Conservation (phyloP, 345 rosid species). For the Zanthoxylum bungeanum region DNA sequence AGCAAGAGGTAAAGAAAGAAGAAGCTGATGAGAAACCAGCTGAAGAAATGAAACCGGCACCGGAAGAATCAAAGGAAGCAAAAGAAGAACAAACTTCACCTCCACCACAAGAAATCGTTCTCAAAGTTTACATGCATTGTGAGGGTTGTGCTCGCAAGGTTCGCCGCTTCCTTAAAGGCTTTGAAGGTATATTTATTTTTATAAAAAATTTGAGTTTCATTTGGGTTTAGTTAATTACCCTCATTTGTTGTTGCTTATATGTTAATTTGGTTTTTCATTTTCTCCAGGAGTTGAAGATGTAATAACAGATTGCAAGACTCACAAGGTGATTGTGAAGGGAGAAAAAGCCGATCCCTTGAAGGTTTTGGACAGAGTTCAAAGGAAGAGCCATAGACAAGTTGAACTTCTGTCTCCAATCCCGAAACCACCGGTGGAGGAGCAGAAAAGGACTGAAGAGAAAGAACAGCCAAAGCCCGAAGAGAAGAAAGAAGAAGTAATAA, state of each 20-base stretch:
- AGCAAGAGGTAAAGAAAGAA: conserved; percentile 35
- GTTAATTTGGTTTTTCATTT: not conserved
- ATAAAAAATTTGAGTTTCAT: no score
- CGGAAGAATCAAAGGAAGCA: conserved; percentile 37
- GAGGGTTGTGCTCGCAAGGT: conserved; percentile 96
- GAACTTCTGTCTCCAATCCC: conserved; percentile 90
- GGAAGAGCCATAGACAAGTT: conserved; percentile 79
- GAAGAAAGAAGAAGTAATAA: conserved; percentile 71
- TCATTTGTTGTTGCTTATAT: not conserved
- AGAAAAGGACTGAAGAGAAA: conserved; percentile 49
- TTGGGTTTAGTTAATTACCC: not conserved
- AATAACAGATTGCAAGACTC: conserved; percentile 67
- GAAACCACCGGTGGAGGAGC: conserved; percentile 59
- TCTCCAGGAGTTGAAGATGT: conserved; percentile 81
- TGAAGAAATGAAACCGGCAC: conserved; percentile 28
- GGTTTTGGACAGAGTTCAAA: conserved; percentile 73
- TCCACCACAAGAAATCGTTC: conserved; percentile 68
- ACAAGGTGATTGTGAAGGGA: conserved; percentile 91
- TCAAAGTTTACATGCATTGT: conserved; percentile 92
- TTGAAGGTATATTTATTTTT: conserved; percentile 46
- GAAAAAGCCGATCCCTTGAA: conserved; percentile 88
- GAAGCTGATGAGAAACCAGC: conserved; percentile 27
- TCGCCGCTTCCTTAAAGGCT: conserved; percentile 69
- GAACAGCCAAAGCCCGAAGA: conserved; percentile 55
- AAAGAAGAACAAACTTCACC: conserved; percentile 51